Evolutionary conservation across 345 rosid genomes (phyloP).

Genomic region (Linum tenue): DNA sequence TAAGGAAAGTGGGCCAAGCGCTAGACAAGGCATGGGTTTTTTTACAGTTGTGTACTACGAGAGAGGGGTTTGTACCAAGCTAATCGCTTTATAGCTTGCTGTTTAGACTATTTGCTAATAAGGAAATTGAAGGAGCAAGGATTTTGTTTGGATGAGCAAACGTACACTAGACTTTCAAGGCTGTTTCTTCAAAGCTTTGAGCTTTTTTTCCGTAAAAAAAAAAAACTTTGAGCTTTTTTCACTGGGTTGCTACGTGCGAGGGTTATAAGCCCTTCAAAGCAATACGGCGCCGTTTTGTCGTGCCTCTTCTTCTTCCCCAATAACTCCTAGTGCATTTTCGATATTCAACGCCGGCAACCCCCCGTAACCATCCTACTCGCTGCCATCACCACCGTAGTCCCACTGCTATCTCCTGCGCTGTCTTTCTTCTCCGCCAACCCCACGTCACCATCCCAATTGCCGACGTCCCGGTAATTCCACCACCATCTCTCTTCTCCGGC

Average conservation of each 20-base stretch:
- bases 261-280: conserved; percentile 33
- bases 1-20: conserved; percentile 44
- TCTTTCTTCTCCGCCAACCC: no score
- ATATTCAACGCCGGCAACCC: no score
- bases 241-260: conserved; percentile 35
- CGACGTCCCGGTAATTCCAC: no score
- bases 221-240: conserved; percentile 48
- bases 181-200: conserved; percentile 35
- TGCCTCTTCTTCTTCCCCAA: no score
- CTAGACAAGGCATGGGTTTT: conserved; percentile 47
- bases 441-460: no score
- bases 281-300: no score
- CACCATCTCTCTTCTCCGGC: no score
- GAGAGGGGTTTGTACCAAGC: conserved; percentile 49
- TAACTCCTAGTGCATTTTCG: no score
- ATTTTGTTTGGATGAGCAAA: conserved; percentile 61
- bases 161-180: conserved; percentile 36
- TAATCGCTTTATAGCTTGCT: conserved; percentile 51
- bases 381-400: no score
- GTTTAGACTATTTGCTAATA: conserved; percentile 48
- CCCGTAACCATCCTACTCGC: no score
- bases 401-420: no score
- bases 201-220: no score
- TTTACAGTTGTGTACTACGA: conserved; percentile 56
- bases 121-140: conserved; percentile 59